Evolutionary conservation across 1,284 basidiomycete genomes (phyloP).

Genomic region (Polyporus tsugae): DNA sequence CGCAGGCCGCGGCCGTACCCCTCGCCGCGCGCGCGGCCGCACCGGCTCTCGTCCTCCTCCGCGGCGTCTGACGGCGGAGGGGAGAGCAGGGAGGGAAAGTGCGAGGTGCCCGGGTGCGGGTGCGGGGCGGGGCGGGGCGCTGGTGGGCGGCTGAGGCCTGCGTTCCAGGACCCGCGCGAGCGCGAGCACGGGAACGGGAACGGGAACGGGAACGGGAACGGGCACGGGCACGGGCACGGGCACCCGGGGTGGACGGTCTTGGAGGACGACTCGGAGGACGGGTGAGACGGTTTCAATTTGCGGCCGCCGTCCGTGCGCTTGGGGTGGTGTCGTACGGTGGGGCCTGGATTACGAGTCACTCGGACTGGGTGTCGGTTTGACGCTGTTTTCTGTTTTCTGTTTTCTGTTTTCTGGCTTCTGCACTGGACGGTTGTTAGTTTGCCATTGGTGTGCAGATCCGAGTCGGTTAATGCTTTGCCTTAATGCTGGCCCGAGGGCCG

Average conservation of each 20-base stretch:
- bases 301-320: not conserved
- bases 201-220: no score
- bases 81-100: not conserved
- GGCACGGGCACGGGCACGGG: not conserved
- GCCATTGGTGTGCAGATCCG: no score
- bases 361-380: not conserved
- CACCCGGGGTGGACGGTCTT: slow-evolving; percentile 27
- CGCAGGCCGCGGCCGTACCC: slow-evolving; percentile 28
- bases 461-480: not conserved
- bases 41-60: slow-evolving; percentile 9
- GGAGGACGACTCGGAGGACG: slow-evolving; percentile 28
- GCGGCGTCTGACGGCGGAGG: not conserved
- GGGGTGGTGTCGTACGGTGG: no score
- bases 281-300: not conserved
- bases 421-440: no score
- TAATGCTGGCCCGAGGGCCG: not conserved
- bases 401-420: no score
- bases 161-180: slow-evolving; percentile 22
- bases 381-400: no score
- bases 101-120: slow-evolving; percentile 29
- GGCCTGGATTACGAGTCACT: no score
- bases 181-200: not conserved
- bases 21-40: slow-evolving; percentile 17
- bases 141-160: slow-evolving; percentile 27
- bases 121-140: slow-evolving; percentile 19